Percentiles rank a stretch among this genome's conserved stretches.
These are phyloP conservation scores for Cydonia oblonga DNA, from an alignment of 331 rosid genomes.

Conservation along the genomic window DNA sequence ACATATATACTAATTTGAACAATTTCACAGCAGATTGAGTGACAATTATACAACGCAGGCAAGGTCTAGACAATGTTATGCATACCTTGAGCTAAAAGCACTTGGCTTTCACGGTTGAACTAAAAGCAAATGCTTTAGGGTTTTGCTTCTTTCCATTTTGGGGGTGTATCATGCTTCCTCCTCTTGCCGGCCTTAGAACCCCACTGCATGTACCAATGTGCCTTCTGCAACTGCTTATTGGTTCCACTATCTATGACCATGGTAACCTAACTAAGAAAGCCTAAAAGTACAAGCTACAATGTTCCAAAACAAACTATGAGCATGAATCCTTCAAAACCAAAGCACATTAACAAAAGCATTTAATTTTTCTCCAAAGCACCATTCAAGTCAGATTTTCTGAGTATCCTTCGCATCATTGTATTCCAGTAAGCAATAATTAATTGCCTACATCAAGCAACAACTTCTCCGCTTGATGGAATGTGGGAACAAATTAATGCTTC, in stretches of 20 bases:
- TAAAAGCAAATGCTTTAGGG: slow-evolving; percentile 73
- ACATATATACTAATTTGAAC: neutral
- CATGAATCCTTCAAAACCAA: too few species aligned
- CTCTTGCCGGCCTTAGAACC: slow-evolving; percentile 49
- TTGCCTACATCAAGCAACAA: too few species aligned
- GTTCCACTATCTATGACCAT: slow-evolving; percentile 46
- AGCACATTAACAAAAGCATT: too few species aligned
- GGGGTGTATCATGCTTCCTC: slow-evolving; percentile 22
- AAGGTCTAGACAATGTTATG: neutral
- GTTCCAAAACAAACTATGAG: too few species aligned
- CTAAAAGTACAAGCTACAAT: neutral
- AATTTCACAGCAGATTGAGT: neutral
- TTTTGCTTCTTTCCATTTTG: slow-evolving; percentile 40
- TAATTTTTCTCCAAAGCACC: too few species aligned
- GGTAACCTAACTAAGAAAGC: neutral
- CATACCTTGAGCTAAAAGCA: slow-evolving; percentile 67
- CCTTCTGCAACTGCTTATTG: slow-evolving; percentile 48
- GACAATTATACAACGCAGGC: neutral
- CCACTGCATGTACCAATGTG: slow-evolving; percentile 60
- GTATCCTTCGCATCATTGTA: too few species aligned
- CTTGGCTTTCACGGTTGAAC: slow-evolving; percentile 63
- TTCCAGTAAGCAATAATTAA: too few species aligned
- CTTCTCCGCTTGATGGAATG: too few species aligned
- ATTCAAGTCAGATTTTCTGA: too few species aligned
- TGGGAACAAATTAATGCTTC: too few species aligned